These are phyloP conservation scores for Eragrostis tef DNA, from an alignment of 202 grass and related monocot genomes.

Conservation along the genomic window DNA sequence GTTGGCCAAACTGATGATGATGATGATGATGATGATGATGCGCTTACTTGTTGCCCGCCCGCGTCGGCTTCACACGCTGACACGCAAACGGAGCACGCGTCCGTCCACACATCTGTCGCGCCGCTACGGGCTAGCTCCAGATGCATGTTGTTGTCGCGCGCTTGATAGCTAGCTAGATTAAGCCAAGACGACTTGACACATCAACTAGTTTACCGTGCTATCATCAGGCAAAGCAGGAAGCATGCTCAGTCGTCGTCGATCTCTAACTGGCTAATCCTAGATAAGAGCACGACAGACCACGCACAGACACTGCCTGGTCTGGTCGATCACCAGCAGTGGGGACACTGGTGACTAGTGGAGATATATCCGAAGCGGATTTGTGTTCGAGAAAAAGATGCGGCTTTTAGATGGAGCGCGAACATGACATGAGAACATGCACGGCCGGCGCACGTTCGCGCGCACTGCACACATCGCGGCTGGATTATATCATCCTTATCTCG, in stretches of 20 bases:
- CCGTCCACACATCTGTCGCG: constrained; percentile 34
- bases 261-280: background rate
- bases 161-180: background rate
- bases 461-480: constrained; percentile 15
- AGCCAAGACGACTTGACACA: background rate
- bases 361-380: constrained; percentile 39
- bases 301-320: background rate
- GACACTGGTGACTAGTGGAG: background rate
- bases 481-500: constrained; percentile 56
- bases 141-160: background rate
- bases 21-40: too few relatives aligned
- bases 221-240: background rate
- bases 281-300: background rate
- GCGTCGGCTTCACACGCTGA: constrained; percentile 3
- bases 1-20: constrained; percentile 31
- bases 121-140: background rate
- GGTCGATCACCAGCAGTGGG: background rate
- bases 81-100: background rate
- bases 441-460: constrained; percentile 1
- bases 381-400: constrained; percentile 8
- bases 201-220: background rate
- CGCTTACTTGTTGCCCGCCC: constrained; percentile 26
- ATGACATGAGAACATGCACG: constrained; percentile 42
- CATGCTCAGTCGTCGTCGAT: background rate
- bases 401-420: background rate